Conservation (phyloP, 2,329 filamentous ascomycete genomes). For the Penicillium sumatraense region DNA sequence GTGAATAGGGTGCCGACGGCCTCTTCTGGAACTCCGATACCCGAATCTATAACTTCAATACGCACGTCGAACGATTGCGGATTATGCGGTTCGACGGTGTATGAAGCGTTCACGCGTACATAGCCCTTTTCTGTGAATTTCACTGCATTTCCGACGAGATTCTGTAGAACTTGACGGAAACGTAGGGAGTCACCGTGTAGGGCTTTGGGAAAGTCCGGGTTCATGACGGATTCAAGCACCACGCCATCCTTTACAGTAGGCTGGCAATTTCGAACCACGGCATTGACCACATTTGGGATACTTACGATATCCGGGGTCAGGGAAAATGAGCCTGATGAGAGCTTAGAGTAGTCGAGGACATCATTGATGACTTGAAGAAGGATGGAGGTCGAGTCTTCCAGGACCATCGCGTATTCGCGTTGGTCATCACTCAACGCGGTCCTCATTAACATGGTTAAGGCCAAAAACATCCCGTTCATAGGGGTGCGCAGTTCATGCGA, state of each 20-base stretch:
- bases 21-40: slow-evolving; percentile 57
- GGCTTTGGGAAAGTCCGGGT: slow-evolving; percentile 53
- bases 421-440: slow-evolving; percentile 59
- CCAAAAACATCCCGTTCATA: slow-evolving; percentile 66
- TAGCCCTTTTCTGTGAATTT: slow-evolving; percentile 65
- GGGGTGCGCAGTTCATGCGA: slow-evolving; percentile 68
- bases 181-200: slow-evolving; percentile 63
- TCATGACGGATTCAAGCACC: slow-evolving; percentile 41
- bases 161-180: slow-evolving; percentile 66
- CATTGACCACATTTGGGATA: slow-evolving; percentile 49
- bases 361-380: slow-evolving; percentile 67
- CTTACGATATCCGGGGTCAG: slow-evolving; percentile 59
- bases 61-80: slow-evolving; percentile 50
- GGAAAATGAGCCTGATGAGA: slow-evolving; percentile 64
- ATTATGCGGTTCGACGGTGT: slow-evolving; percentile 48
- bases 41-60: slow-evolving; percentile 59
- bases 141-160: slow-evolving; percentile 63
- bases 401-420: slow-evolving; percentile 60
- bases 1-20: slow-evolving; percentile 57
- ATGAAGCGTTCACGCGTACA: slow-evolving; percentile 51
- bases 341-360: slow-evolving; percentile 69
- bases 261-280: slow-evolving; percentile 57
- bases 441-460: slow-evolving; percentile 61
- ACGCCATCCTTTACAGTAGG: slow-evolving; percentile 53
- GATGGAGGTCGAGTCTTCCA: slow-evolving; percentile 63